Evolutionary conservation across 139 green algal species (phyloP).

Genomic region (Chlorella sp.): DNA sequence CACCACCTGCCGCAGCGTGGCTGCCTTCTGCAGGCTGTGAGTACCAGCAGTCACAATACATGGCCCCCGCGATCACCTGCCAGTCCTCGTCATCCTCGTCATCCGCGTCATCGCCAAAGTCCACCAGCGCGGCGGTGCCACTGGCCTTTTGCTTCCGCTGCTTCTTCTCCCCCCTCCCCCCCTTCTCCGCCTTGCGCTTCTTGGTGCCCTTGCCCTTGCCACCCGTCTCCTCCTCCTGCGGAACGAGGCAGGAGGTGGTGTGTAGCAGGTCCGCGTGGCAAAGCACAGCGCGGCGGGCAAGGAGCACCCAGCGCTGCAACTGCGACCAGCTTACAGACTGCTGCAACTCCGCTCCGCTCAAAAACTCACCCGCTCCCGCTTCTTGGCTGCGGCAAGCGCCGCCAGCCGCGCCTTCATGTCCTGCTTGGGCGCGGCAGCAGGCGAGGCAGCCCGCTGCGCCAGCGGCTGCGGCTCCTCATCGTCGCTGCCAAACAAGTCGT

Average conservation of each 20-base stretch:
- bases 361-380: neutral
- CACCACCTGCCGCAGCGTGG: no score
- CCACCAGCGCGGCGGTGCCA: constrained; percentile 11
- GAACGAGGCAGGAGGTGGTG: no score
- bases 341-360: neutral
- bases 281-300: no score
- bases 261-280: no score
- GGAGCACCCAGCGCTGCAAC: no score
- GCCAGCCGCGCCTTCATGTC: constrained; percentile 9
- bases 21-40: no score
- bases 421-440: neutral
- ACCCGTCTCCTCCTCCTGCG: neutral
- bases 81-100: constrained; percentile 12
- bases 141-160: constrained; percentile 9
- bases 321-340: no score
- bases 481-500: constrained; percentile 27
- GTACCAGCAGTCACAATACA: no score
- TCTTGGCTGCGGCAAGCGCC: constrained; percentile 22
- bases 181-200: constrained; percentile 13
- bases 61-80: constrained; percentile 5
- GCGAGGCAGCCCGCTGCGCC: neutral
- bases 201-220: constrained; percentile 7
- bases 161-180: neutral
- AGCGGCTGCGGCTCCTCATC: neutral
- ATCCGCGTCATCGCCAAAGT: constrained; percentile 65